phyloP scores from a whole-genome alignment of 345 rosid genomes.

The Noccaea bulbosa region DNA sequence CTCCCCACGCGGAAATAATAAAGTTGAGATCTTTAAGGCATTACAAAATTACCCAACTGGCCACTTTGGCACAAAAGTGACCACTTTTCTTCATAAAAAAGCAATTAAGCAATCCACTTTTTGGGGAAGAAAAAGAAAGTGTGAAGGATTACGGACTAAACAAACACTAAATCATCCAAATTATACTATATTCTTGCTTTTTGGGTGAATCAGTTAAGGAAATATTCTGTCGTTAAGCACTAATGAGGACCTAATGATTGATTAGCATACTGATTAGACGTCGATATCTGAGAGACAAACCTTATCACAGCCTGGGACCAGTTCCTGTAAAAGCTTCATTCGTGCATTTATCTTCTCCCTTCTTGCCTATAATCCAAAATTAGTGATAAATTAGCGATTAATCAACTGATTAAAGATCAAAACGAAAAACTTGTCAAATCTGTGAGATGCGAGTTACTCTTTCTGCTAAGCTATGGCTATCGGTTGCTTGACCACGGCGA shows the following conservation, averaged over 20 bases:
- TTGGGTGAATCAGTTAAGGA: conserved; percentile 34
- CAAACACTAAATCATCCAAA: conserved; percentile 21
- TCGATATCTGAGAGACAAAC: conserved; percentile 46
- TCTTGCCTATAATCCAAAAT: conserved; percentile 56
- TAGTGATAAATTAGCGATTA: conserved; percentile 19
- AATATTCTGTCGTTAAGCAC: conserved; percentile 38
- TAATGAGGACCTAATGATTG: conserved; percentile 52
- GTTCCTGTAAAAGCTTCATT: conserved; percentile 78
- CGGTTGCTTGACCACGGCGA: conserved; percentile 82
- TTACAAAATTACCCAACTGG: conserved; percentile 38
- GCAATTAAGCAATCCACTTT: conserved; percentile 37
- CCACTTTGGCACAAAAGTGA: conserved; percentile 34
- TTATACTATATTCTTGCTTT: conserved; percentile 29
- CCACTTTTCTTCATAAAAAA: conserved; percentile 37
- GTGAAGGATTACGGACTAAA: conserved; percentile 28
- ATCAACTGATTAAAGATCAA: conserved; percentile 29
- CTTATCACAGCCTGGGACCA: conserved; percentile 92
- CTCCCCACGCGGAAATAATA: conserved; percentile 24
- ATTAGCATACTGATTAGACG: conserved; percentile 46
- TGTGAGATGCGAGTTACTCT: conserved; percentile 49
- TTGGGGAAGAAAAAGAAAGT: conserved; percentile 2
- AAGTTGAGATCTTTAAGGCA: conserved; percentile 31
- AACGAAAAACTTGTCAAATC: not conserved
- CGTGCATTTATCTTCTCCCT: conserved; percentile 78
- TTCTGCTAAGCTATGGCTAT: conserved; percentile 84